These are phyloP conservation scores for Eimeria tenella DNA, from an alignment of 169 alveolate genomes.

Conservation along the genomic window DNA sequence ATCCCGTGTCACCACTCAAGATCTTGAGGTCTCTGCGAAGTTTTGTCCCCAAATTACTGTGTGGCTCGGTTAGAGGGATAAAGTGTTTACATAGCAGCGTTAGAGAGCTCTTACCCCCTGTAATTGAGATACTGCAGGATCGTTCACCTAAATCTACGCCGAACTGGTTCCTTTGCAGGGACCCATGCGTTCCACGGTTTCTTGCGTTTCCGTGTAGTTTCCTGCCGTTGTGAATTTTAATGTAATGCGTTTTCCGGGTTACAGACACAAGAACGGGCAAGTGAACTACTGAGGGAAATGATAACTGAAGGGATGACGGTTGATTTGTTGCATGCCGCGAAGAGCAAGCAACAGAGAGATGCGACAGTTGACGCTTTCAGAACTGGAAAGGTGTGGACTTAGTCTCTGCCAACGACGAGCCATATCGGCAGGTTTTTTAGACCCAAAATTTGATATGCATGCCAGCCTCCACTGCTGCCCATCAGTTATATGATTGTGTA, in stretches of 20 bases:
- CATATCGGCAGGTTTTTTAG: background rate
- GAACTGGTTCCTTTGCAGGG: too few species aligned
- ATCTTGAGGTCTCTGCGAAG: too few species aligned
- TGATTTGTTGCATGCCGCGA: slow-evolving; percentile 78
- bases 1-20: too few species aligned
- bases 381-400: slow-evolving; percentile 78
- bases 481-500: background rate
- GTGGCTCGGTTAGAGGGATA: too few species aligned
- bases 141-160: too few species aligned
- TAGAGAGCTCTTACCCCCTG: too few species aligned
- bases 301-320: slow-evolving; percentile 77
- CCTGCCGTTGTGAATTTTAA: background rate
- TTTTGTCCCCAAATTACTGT: too few species aligned
- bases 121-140: too few species aligned
- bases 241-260: background rate
- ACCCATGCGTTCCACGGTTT: too few species aligned
- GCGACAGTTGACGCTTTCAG: slow-evolving; percentile 84
- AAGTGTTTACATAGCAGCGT: too few species aligned
- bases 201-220: background rate
- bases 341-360: slow-evolving; percentile 82
- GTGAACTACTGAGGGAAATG: slow-evolving; percentile 76
- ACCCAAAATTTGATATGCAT: background rate
- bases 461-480: background rate
- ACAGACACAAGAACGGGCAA: slow-evolving; percentile 80
- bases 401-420: background rate